Evolutionary conservation across 2,329 filamentous ascomycete genomes (phyloP), one percentile per base, ranked within the genome.

Genomic region (Daldinia eschscholtzii): DNA sequence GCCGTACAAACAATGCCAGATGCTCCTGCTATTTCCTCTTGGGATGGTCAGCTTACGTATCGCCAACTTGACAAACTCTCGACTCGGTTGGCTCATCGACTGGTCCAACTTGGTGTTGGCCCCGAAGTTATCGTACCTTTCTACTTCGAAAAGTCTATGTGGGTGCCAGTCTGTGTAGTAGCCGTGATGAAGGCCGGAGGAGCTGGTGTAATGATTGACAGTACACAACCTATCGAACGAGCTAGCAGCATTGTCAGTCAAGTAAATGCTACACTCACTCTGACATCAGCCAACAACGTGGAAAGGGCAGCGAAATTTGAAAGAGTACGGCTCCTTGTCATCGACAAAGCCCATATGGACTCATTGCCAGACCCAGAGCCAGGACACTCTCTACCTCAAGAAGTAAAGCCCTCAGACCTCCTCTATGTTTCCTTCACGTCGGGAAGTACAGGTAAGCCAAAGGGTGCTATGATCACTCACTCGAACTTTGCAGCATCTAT

Each of bases 361-460:
- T 48, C 44, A 23, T 48, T 48, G 5, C 44, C 44, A 28, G 44
- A 48, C 15, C 44, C 44, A 48, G 44, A 48, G 23, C 20, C 44
- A 28, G 44, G 44, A 9, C 12, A 48, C 9, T 48, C 44, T 48
- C 28, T 53, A 20, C 30, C 48, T 35, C 48, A 33, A 33, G 48
- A 53, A 12, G 44, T 48, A 1, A 18, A 18, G 48, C 15, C 15
- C 5, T 35, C 48, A 15, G 15, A 53, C 4, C 48, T 48, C 18
- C 23, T 64, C 20, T 72, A 70, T 18, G 20, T 68, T 1, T 18
- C 85, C 73, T 86, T 85, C 72, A 86, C 84, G 30, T 86, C 84
- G n/a, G 84, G 84, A 20, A 85, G 81, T 18, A 86, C 84, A 1
- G 84, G 84, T 4, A 77, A 77, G 35, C 83, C 84, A 7, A 85